Evolutionary conservation across 2,329 filamentous ascomycete genomes (phyloP).

Genomic region (Endothia cerciana): DNA sequence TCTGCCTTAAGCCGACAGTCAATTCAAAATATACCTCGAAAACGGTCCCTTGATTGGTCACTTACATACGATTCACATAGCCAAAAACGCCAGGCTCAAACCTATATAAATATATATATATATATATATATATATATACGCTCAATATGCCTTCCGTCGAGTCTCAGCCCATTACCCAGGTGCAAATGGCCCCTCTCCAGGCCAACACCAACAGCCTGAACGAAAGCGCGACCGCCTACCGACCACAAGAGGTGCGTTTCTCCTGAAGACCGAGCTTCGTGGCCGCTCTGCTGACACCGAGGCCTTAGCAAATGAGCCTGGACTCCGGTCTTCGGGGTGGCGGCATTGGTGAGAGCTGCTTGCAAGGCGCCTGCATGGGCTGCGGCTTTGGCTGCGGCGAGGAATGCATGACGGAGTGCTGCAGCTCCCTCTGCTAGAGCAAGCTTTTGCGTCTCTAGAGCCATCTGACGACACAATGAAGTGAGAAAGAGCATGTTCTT

Average conservation of each 20-base stretch:
- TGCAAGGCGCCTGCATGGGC: conserved; percentile 8
- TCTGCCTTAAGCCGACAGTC: too few relatives aligned
- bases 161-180: conserved; percentile 10
- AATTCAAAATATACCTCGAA: background rate
- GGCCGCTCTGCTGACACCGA: background rate
- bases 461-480: background rate
- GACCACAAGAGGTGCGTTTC: conserved; percentile 1
- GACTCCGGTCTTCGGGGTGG: conserved; percentile 9
- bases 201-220: background rate
- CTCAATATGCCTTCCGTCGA: conserved; percentile 9
- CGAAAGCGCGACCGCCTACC: background rate
- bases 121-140: background rate
- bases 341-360: conserved; percentile 1
- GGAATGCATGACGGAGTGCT: conserved; percentile 3
- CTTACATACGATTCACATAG: background rate
- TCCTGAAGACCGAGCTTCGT: too few relatives aligned
- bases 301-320: background rate
- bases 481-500: background rate
- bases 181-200: conserved; percentile 3
- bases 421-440: background rate
- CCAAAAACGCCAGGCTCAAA: too few relatives aligned
- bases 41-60: background rate
- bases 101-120: too few relatives aligned
- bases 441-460: background rate
- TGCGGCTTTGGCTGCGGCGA: conserved; percentile 8